A percentile compares a stretch with the other conserved stretches of the same genome.
Conservation (phyloP, 495 filamentous ascomycete genomes). For the Immersiella caudata region DNA sequence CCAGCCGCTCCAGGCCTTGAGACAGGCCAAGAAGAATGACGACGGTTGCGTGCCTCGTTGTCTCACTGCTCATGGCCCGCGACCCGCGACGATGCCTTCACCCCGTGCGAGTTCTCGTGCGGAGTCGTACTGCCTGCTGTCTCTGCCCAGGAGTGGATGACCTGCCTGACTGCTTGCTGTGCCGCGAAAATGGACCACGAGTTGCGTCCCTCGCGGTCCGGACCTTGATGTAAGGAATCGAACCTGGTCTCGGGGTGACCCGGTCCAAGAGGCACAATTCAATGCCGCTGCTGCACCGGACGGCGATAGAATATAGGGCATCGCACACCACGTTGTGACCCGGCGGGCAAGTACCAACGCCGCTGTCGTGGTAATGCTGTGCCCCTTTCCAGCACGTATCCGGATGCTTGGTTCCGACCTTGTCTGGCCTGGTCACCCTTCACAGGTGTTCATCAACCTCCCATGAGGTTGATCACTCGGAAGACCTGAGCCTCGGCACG, state of each 20-base stretch:
- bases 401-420: neutral
- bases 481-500: neutral
- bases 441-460: neutral
- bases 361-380: neutral
- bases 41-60: neutral
- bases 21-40: conserved; percentile 2
- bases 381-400: neutral
- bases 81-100: neutral
- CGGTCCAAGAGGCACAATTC: neutral
- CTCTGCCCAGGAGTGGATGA: neutral
- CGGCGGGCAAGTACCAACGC: neutral
- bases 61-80: neutral
- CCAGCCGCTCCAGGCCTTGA: neutral
- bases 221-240: neutral
- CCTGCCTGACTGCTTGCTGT: neutral
- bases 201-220: neutral
- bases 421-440: neutral
- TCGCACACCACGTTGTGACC: neutral
- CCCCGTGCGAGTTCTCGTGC: conserved; percentile 4
- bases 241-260: neutral
- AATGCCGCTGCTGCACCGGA: neutral
- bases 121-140: neutral
- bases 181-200: neutral
- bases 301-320: neutral
- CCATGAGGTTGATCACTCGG: neutral